Evolutionary conservation across 2,329 filamentous ascomycete species (phyloP), one percentile per base, ranked within the genome.

Genomic region (Coniella lustricola): DNA sequence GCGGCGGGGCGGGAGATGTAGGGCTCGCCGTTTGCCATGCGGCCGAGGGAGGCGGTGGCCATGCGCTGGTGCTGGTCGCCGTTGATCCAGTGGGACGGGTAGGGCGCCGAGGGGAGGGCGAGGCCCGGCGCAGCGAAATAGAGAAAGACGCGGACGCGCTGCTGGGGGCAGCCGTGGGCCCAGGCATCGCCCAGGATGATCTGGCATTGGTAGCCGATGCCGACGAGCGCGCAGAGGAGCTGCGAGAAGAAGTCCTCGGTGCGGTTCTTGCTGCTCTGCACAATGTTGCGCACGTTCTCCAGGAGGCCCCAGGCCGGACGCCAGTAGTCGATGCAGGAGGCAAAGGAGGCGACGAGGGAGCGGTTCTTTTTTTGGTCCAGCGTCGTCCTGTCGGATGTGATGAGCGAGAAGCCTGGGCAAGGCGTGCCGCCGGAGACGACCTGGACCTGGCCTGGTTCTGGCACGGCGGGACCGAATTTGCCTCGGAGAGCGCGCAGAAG

Each of bases 311-410:
- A 91, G n/a, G 77, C 72, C 0, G 88, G 87, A 0, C 83, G 76
- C 55, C 87, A 90, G 0, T 88, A 66, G 54, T 94, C 87, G 2
- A 91, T 71, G 51, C 77, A 87, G 0, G 87, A 81, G 0, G 82
- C 82, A 33, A 91, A 87, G 0, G 85, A 85, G 0, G 85, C 87
- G 0, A 93, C 77, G 25, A 93, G 76, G 0, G 86, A 90, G 31
- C 85, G 84, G 59, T 93, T 89, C 50, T 79, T 79, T 5, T 81
- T 64, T 8, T 85, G 83, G 3, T 67, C 46, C 0, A 69, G 59
- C 2, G 75, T 82, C 0, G 71, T 67, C 56, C 74, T 81, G 56
- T 82, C 64, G 0, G 56, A 56, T 4, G 90, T 90, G 1, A 87
- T 62, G 0, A 55, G 46, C 0, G 85, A 90, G 57, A 89, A 93